These are phyloP conservation scores for Ocimum tenuiflorum DNA, from an alignment of 257 asterid genomes.

Conservation along the genomic window DNA sequence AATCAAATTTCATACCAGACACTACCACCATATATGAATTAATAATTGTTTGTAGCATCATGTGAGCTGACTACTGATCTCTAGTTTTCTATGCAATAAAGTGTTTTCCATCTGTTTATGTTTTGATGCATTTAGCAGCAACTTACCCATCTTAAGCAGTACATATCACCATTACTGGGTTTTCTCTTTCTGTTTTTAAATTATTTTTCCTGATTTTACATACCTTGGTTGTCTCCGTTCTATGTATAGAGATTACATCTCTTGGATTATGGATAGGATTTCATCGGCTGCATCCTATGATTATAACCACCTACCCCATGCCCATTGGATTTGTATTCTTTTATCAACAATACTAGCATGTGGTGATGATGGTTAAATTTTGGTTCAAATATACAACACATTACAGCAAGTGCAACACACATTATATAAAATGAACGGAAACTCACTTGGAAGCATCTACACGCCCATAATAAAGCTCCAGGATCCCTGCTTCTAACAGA, in stretches of 20 bases:
- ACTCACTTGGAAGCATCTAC: conserved; percentile 77
- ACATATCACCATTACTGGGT: not conserved
- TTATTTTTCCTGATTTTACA: not conserved
- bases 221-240: not conserved
- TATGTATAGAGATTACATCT: not conserved
- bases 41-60: conserved; percentile 10
- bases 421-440: not conserved
- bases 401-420: not conserved
- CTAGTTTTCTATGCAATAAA: conserved; percentile 1
- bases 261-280: not conserved
- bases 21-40: conserved; percentile 15
- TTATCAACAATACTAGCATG: not conserved
- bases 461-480: conserved; percentile 78
- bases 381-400: not conserved
- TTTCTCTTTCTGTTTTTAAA: not conserved
- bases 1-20: not conserved
- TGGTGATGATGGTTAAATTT: not conserved
- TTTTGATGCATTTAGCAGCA: not conserved
- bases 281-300: not conserved
- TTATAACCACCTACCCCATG: not conserved
- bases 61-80: not conserved
- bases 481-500: conserved; percentile 73
- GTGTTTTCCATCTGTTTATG: not conserved
- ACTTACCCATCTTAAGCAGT: not conserved
- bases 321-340: not conserved